Percentiles rank a stretch among this genome's conserved stretches.
Evolutionary conservation across 2,329 filamentous ascomycete species (phyloP).

Genomic region (Epichloe gansuensis): DNA sequence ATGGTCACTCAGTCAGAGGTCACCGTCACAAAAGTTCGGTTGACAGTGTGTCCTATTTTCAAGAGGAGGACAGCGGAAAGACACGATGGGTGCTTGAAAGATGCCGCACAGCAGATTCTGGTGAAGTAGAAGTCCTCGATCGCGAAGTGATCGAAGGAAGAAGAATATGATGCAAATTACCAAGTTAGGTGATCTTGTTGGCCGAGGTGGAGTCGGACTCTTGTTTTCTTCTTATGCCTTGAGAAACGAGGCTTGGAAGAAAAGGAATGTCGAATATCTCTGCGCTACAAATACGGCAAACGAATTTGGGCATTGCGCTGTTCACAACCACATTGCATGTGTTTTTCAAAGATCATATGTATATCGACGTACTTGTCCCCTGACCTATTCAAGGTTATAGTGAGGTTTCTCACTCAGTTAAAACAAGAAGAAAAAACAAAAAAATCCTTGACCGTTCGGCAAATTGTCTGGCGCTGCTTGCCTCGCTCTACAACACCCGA

Average conservation of each 20-base stretch:
- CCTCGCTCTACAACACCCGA: no score
- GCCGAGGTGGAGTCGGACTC: neutral
- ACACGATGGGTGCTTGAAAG: conserved; percentile 59
- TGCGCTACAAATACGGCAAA: neutral
- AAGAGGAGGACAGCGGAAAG: conserved; percentile 46
- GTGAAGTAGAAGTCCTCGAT: conserved; percentile 51
- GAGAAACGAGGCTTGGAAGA: neutral
- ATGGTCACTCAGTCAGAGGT: conserved; percentile 17
- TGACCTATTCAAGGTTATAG: no score
- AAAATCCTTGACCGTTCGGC: no score
- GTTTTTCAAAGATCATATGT: no score
- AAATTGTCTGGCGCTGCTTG: no score
- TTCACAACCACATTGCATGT: neutral
- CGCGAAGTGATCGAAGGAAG: conserved; percentile 50
- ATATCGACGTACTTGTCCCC: no score
- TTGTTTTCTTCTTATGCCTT: neutral
- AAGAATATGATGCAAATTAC: conserved; percentile 23
- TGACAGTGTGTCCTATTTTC: conserved; percentile 59
- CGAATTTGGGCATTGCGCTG: neutral
- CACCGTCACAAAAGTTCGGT: conserved; percentile 43
- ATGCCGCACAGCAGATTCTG: conserved; percentile 50
- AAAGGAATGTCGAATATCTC: neutral
- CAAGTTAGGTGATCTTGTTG: neutral
- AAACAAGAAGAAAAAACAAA: no score
- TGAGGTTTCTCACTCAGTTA: no score